Evolutionary conservation across 306 rosid genomes (phyloP).

Genomic region (Luffa aegyptiaca): DNA sequence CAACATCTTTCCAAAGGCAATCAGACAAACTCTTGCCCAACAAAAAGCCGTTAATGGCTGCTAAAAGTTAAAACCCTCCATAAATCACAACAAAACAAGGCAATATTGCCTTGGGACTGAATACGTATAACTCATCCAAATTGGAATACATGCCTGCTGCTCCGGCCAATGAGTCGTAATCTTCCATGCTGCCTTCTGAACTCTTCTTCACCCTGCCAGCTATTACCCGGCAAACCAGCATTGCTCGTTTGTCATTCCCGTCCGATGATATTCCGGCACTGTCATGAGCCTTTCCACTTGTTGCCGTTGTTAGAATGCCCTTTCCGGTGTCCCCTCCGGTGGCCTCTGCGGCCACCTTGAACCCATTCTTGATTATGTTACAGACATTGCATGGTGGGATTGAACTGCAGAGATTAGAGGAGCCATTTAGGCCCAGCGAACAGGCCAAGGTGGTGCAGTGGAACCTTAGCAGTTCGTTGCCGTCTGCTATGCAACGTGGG

Average conservation of each 20-base stretch:
- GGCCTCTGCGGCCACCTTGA: constrained; percentile 28
- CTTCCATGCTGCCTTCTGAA: constrained; percentile 52
- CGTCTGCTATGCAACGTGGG: constrained; percentile 91
- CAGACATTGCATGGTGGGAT: constrained; percentile 59
- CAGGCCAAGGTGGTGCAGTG: constrained; percentile 73
- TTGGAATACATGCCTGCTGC: constrained; percentile 73
- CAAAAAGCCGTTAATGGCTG: neutral
- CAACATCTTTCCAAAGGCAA: neutral
- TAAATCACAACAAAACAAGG: constrained; percentile 98
- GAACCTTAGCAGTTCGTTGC: constrained; percentile 86
- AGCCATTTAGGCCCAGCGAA: constrained; percentile 77
- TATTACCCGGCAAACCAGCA: constrained; percentile 95
- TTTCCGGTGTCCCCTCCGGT: constrained; percentile 13
- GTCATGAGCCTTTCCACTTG: constrained; percentile 91
- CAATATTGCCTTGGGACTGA: constrained; percentile 69
- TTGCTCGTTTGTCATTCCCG: constrained; percentile 46
- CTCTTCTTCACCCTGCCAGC: constrained; percentile 96
- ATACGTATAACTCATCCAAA: constrained; percentile 82
- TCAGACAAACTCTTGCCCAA: neutral
- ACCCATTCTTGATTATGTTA: constrained; percentile 64
- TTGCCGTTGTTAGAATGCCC: constrained; percentile 77
- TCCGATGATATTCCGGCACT: constrained; percentile 24
- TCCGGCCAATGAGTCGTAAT: constrained; percentile 69
- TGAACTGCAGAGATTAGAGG: constrained; percentile 77
- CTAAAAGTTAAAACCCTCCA: constrained; percentile 41